Base-by-base conservation (phyloP, 1,284 basidiomycete genomes). In the Ceratorhiza oryzae-sativae region DNA sequence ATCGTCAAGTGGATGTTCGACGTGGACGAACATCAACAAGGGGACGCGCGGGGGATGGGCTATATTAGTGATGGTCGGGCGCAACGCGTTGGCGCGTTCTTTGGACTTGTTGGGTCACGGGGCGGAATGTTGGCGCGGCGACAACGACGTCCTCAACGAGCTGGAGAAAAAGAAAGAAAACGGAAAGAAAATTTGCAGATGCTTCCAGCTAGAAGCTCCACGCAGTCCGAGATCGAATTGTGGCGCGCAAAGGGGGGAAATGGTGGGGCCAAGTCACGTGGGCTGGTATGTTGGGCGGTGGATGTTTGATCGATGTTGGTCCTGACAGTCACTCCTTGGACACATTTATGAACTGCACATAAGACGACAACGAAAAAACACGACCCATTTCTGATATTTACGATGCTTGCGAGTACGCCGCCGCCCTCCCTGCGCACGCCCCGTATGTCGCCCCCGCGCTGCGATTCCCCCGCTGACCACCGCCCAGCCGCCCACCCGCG, bases 341-440 rank as follows among this genome's bases (percentile, higher is more conserved):
- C 65, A 68, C 65, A 56, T 58, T 68, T 56, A 68, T 68, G 65
- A 68, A 55, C 65, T 56, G 53, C 65, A 68, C 65, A 68, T 68
- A 45, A 58, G 34, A 39, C 34, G 25, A 46, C 53, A 55, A 58
- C 53, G 32, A 42, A 23, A n/a, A 59, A 70, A 58, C 53, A 58
- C 53, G 53, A 59, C 30, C 18, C 34, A 36, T 45, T 41, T 45
- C 42, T 30, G 39, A 70, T 42, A 46, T 58, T 8, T 32, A 59
- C 67, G 32, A 70, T 70, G 67, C 53, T 70, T 45, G 67, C 67
- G 25, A 70, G 67, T 45, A 70, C 67, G 2, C 49, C 67, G 13
- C 67, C 55, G 20, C 53, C 67, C 42, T 70, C 53, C 32, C 27
- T 70, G 9, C 67, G 67, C 42, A 70, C 67, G 5, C 42, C 55